Base-by-base conservation (phyloP, 1,139 yeast genomes). In the Kurtzmaniella quercitrusa region DNA sequence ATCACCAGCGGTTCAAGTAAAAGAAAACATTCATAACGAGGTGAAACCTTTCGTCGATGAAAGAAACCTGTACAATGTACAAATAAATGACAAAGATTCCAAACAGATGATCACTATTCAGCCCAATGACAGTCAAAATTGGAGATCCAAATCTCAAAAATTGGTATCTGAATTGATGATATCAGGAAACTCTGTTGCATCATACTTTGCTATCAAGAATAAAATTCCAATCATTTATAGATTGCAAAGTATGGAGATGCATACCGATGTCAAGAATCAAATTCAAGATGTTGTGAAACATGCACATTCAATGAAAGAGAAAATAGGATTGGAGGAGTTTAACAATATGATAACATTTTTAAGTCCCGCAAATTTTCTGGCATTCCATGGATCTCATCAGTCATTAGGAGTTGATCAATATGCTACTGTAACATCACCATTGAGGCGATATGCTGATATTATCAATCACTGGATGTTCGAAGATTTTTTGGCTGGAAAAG, bases 91-190 rank as follows among this genome's bases (percentile, higher is more conserved):
- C 39, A 42, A 26, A 16, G 12, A 48, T 43, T 19, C 39, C 28
- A 22, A 37, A 36, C 49, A 38, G 37, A 38, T 20, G 42, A 51
- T 53, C 33, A 47, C 38, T 42, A 52, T 58, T 14, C 34, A 44
- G 2, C 47, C 45, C 2, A 54, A 56, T 15, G 42, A 43, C 3
- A 48, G 50, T 30, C 65, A 60, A 42, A 50, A 50, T 36, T 30
- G 36, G 11, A 50, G 49, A 28, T 62, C 67, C 11, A 59, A 63
- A 39, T 80, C 89, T 0, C 78, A 74, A 37, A 52, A 66, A 2
- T 62, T 91, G 23, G 97, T 91, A 2, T 76, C 93, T 0, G 95
- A 89, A 57, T 62, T 85, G 44, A 91, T 91, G 98, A 76, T 91
- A 26, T 65, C 78, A 38, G 88, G 94, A 2, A 89, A 89, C 57